A percentile compares a stretch with the other conserved stretches of the same genome.
These are phyloP conservation scores for Datura wrightii DNA, from an alignment of 257 asterid species.

Conservation along the genomic window DNA sequence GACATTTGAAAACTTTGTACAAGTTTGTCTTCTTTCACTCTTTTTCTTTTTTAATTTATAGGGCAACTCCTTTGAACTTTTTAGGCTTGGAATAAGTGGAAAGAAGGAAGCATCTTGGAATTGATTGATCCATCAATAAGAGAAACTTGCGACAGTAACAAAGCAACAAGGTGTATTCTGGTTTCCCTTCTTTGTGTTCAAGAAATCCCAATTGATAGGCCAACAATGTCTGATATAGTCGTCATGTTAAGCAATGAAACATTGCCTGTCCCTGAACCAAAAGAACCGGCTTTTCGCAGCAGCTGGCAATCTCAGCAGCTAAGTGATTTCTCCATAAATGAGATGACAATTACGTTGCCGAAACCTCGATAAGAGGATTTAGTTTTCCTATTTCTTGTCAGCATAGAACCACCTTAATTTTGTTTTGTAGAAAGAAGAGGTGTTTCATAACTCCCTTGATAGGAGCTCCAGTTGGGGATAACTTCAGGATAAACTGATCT, in stretches of 20 bases:
- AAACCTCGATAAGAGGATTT: conserved; percentile 4
- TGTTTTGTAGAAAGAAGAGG: neutral
- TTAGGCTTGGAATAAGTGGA: conserved; percentile 47
- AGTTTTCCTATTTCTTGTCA: neutral
- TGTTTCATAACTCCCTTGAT: neutral
- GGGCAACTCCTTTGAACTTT: neutral
- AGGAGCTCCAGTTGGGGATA: neutral
- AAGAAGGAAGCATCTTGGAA: conserved; percentile 34
- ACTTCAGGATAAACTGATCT: neutral
- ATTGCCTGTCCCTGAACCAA: conserved; percentile 31
- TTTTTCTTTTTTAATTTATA: neutral
- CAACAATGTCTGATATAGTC: conserved; percentile 39
- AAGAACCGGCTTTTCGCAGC: conserved; percentile 36
- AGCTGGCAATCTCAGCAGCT: conserved; percentile 16
- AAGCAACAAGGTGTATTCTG: conserved; percentile 29
- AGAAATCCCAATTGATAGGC: conserved; percentile 41
- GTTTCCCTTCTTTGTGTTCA: conserved; percentile 45
- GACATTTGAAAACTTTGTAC: neutral
- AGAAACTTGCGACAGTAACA: conserved; percentile 26
- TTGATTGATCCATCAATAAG: conserved; percentile 30
- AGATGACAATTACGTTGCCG: conserved; percentile 17
- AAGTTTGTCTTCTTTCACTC: neutral
- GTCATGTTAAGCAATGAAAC: conserved; percentile 39
- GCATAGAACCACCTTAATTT: neutral
- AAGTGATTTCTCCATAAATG: neutral